Evolutionary conservation across 192 early-diverging fungal genomes (phyloP).

Genomic region (Lunasporangiospora selenospora): DNA sequence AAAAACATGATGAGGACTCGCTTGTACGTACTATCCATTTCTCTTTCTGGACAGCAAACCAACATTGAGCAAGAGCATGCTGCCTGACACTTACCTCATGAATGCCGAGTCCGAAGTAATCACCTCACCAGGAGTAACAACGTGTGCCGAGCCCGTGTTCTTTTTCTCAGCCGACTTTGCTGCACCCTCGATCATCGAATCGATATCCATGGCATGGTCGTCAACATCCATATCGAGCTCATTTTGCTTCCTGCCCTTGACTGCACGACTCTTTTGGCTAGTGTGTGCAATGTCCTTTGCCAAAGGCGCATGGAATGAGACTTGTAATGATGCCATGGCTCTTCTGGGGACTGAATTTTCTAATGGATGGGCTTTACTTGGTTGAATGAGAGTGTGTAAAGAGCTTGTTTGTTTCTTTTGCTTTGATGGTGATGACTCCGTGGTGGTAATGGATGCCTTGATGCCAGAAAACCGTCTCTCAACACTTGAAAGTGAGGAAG

Average conservation of each 20-base stretch:
- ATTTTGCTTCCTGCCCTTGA: constrained; percentile 2
- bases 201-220: constrained; percentile 15
- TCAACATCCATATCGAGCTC: constrained; percentile 52
- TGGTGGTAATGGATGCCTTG: too few relatives aligned
- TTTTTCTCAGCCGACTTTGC: not conserved
- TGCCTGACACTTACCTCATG: constrained; percentile 62
- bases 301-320: constrained; percentile 33
- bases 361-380: too few relatives aligned
- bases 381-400: too few relatives aligned
- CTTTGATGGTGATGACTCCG: too few relatives aligned
- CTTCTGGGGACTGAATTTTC: too few relatives aligned
- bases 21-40: not conserved
- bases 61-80: not conserved
- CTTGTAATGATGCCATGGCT: too few relatives aligned
- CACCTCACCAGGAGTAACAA: constrained; percentile 82
- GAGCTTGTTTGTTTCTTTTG: too few relatives aligned
- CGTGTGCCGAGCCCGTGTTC: constrained; percentile 26
- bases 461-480: too few relatives aligned
- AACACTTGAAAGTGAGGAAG: too few relatives aligned
- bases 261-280: not conserved
- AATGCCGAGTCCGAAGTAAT: constrained; percentile 76
- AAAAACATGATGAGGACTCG: not conserved
- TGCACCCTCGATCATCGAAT: constrained; percentile 1
- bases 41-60: not conserved
- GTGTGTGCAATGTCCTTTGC: not conserved